These are phyloP conservation scores for Senna siamea DNA, from an alignment of 306 rosid genomes.

Conservation along the genomic window DNA sequence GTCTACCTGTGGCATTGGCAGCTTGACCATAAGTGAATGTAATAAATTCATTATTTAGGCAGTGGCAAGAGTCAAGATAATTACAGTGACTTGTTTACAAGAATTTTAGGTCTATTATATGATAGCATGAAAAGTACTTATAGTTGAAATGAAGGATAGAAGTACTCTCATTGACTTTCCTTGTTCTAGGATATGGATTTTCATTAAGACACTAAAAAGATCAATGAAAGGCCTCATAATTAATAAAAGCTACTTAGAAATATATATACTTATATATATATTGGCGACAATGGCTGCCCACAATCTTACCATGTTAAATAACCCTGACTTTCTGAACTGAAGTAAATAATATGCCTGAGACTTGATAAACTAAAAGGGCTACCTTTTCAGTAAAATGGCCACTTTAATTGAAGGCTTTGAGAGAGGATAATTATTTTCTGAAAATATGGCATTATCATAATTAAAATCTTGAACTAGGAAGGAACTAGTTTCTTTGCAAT, in stretches of 20 bases:
- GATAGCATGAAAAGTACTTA: background rate
- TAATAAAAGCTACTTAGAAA: too few relatives aligned
- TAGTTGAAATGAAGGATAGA: too few relatives aligned
- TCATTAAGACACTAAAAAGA: background rate
- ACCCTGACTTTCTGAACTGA: too few relatives aligned
- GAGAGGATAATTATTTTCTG: conserved; percentile 16
- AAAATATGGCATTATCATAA: conserved; percentile 4
- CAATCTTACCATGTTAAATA: background rate
- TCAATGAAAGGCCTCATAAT: background rate
- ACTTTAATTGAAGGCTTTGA: conserved; percentile 13
- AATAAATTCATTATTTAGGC: background rate
- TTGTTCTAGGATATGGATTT: background rate
- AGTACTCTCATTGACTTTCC: background rate
- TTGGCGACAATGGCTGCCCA: too few relatives aligned
- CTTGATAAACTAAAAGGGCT: background rate
- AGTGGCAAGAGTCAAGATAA: conserved; percentile 2
- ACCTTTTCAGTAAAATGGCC: background rate
- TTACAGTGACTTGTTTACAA: background rate
- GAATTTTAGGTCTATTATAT: conserved; percentile 1
- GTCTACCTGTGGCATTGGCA: background rate
- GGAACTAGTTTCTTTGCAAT: background rate
- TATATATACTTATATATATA: too few relatives aligned
- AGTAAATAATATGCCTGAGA: background rate
- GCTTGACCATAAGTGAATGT: conserved; percentile 10
- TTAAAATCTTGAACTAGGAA: background rate